Conservation (phyloP, 225 moss, liverwort and hornwort genomes). For the Climacium dendroides region DNA sequence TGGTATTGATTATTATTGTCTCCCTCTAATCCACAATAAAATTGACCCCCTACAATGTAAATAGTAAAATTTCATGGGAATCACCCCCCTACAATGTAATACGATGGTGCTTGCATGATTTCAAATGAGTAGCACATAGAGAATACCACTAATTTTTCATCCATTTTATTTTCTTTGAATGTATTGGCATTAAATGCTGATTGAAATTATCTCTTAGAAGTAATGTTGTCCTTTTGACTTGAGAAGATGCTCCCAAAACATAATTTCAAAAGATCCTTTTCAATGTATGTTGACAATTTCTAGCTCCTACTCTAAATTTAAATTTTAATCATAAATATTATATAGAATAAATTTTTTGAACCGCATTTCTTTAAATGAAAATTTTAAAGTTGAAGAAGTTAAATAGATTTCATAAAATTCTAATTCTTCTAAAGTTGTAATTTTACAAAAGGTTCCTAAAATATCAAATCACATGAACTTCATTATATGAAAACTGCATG, state of each 20-base stretch:
- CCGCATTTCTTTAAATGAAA: too few relatives aligned
- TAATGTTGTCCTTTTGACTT: neutral
- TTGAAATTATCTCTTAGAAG: neutral
- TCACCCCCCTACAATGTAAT: fast-evolving
- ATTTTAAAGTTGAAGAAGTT: too few relatives aligned
- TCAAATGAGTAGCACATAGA: neutral
- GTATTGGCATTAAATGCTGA: fast-evolving
- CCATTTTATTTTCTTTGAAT: neutral
- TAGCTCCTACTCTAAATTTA: fast-evolving
- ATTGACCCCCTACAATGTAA: too few relatives aligned
- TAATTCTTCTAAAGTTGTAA: neutral
- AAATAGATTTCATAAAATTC: fast-evolving
- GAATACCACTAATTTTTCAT: neutral
- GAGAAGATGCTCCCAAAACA: too few relatives aligned
- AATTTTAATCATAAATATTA: neutral
- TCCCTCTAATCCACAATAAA: too few relatives aligned
- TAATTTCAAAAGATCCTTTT: fast-evolving
- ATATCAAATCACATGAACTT: neutral
- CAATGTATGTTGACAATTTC: neutral
- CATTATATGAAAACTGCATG: too few relatives aligned
- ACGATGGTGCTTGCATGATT: neutral
- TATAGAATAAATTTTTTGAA: neutral
- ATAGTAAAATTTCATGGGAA: too few relatives aligned
- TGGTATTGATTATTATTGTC: too few relatives aligned
- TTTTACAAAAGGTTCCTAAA: neutral